Conservation (phyloP, 768 basidiomycete species). For the Boletellus emodensis region DNA sequence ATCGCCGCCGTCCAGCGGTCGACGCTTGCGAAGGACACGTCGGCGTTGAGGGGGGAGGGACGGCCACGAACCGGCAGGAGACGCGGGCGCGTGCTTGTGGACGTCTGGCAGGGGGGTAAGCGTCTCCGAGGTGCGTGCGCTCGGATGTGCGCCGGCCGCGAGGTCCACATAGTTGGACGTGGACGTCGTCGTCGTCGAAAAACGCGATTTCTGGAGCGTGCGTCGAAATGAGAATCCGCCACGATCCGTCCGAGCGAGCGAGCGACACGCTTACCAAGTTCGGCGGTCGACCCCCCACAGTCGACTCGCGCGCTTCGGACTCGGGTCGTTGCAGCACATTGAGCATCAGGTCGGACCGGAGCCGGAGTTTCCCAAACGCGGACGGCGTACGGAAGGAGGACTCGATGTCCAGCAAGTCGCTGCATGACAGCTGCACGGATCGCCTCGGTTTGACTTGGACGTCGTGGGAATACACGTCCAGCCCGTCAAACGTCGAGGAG, state of each 20-base stretch:
- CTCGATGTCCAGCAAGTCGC: slow-evolving; percentile 20
- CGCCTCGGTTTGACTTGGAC: slow-evolving; percentile 12
- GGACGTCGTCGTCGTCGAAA: slow-evolving; percentile 34
- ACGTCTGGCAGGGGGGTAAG: slow-evolving; percentile 3
- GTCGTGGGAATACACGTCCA: slow-evolving; percentile 30
- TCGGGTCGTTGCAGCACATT: slow-evolving; percentile 15
- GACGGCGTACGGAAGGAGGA: slow-evolving; percentile 12
- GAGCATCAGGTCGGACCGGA: slow-evolving; percentile 22
- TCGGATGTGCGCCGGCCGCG: neutral
- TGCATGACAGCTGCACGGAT: slow-evolving; percentile 19
- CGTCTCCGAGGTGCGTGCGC: neutral
- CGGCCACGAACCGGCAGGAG: slow-evolving; percentile 23
- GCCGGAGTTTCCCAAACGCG: slow-evolving; percentile 12
- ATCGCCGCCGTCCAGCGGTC: slow-evolving; percentile 13
- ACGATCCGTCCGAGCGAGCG: neutral
- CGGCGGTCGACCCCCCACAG: neutral
- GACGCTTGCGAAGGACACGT: slow-evolving; percentile 29
- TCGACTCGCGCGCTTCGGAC: slow-evolving; percentile 12
- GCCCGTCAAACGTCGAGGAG: slow-evolving; percentile 30
- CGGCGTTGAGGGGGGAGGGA: slow-evolving; percentile 23
- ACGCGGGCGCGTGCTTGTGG: slow-evolving; percentile 1
- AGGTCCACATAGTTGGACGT: slow-evolving; percentile 31
- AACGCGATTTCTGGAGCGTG: slow-evolving; percentile 29
- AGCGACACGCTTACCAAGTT: slow-evolving; percentile 14
- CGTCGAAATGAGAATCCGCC: neutral